Conservation (phyloP, 2,329 filamentous ascomycete species). For the Hymenoscyphus fructigenus region DNA sequence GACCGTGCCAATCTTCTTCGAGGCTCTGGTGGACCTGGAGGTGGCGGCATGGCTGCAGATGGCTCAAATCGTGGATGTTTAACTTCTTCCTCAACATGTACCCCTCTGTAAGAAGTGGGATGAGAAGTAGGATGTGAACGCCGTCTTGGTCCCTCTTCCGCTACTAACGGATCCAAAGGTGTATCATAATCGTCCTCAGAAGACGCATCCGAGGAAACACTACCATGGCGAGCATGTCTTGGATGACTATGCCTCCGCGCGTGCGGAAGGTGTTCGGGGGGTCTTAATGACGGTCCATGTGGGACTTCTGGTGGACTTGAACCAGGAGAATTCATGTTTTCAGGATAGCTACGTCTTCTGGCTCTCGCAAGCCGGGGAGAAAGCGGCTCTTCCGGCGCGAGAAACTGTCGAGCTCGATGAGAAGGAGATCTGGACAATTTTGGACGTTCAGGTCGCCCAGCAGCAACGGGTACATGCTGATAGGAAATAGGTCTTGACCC, state of each 20-base stretch:
- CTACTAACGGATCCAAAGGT: conserved; percentile 16
- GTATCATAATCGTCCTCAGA: conserved; percentile 24
- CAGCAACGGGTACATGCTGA: conserved; percentile 23
- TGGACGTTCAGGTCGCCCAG: conserved; percentile 28
- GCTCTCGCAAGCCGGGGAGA: conserved; percentile 25
- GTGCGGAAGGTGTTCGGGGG: conserved; percentile 32
- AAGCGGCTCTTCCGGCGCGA: conserved; percentile 42
- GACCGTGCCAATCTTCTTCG: conserved; percentile 12
- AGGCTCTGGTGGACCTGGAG: conserved; percentile 17
- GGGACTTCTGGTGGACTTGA: conserved; percentile 38
- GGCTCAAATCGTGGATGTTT: conserved; percentile 8
- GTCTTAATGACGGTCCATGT: conserved; percentile 32
- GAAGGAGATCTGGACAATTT: conserved; percentile 33
- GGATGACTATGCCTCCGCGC: conserved; percentile 52
- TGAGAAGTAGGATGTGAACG: conserved; percentile 15
- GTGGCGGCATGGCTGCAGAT: conserved; percentile 14
- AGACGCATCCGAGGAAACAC: conserved; percentile 27
- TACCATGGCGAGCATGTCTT: conserved; percentile 31
- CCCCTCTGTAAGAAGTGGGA: neutral
- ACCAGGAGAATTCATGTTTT: conserved; percentile 25
- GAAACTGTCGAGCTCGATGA: conserved; percentile 41
- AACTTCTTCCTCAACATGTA: conserved; percentile 9
- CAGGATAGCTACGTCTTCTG: conserved; percentile 32
- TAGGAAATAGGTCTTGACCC: conserved; percentile 26
- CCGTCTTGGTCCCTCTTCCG: neutral